Evolutionary conservation across 75 land plant genomes (phyloP).

Genomic region (Pseudotsuga menziesii): DNA sequence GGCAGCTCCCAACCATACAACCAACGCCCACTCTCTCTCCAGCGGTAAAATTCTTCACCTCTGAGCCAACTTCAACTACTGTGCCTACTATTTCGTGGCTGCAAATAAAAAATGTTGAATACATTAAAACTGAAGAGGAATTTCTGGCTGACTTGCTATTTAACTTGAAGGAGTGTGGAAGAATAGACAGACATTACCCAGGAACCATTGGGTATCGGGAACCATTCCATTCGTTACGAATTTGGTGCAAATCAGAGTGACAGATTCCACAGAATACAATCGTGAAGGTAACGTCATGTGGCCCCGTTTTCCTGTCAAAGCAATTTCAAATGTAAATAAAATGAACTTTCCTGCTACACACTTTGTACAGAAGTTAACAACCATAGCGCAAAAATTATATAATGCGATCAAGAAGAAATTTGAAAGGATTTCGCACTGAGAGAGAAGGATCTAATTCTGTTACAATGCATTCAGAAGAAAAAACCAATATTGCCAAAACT

Average conservation of each 20-base stretch:
- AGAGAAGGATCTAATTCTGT: too few species aligned
- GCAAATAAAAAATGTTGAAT: not conserved
- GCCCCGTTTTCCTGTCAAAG: not conserved
- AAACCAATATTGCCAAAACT: too few species aligned
- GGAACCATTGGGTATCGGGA: slow-evolving; percentile 40
- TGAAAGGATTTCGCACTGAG: too few species aligned
- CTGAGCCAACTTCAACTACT: slow-evolving; percentile 52
- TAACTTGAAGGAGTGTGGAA: too few species aligned
- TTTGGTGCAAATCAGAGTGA: slow-evolving; percentile 38
- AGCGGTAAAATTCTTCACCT: slow-evolving; percentile 46
- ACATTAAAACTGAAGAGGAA: too few species aligned
- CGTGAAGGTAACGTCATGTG: slow-evolving; percentile 28
- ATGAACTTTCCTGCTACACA: too few species aligned
- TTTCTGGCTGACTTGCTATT: too few species aligned
- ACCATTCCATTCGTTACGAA: slow-evolving; percentile 36
- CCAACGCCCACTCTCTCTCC: slow-evolving; percentile 79
- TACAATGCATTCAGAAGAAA: too few species aligned
- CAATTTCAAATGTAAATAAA: too few species aligned
- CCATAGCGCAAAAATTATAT: too few species aligned
- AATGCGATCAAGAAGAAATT: too few species aligned
- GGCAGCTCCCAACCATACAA: slow-evolving; percentile 51
- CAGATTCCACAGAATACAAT: slow-evolving; percentile 43
- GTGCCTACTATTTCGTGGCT: slow-evolving; percentile 78
- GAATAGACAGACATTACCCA: slow-evolving; percentile 17
- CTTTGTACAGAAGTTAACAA: too few species aligned